Evolutionary conservation across 73 alveolate genomes (phyloP).

Genomic region (Symbiodinium natans): DNA sequence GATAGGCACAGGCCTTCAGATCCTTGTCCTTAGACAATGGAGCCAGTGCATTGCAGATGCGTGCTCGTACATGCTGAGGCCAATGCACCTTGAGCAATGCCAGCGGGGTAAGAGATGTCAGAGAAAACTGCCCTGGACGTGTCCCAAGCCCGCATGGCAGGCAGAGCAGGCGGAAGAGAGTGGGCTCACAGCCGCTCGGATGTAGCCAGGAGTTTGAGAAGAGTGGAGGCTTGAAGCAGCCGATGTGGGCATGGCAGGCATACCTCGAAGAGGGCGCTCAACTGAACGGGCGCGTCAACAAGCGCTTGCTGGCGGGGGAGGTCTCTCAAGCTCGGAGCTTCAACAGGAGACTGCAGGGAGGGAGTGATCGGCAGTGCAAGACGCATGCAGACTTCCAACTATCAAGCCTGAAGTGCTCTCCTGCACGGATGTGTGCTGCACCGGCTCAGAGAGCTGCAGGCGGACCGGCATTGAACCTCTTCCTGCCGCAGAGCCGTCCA

Average conservation of each 20-base stretch:
- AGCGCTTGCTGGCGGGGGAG: slow-evolving; percentile 63
- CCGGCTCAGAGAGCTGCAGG: background rate
- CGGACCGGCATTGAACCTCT: slow-evolving; percentile 62
- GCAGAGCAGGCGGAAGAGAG: slow-evolving; percentile 41
- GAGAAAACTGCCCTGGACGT: too few relatives aligned
- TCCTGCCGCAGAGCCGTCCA: slow-evolving; percentile 18
- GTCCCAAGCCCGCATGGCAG: background rate
- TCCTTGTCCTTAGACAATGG: too few relatives aligned
- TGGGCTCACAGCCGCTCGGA: slow-evolving; percentile 31
- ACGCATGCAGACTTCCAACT: too few relatives aligned
- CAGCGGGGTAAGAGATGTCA: too few relatives aligned
- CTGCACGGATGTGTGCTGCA: background rate
- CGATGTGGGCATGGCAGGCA: background rate
- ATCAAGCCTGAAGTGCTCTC: too few relatives aligned
- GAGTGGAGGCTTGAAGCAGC: background rate
- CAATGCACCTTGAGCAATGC: too few relatives aligned
- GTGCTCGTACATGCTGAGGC: too few relatives aligned
- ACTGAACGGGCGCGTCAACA: slow-evolving; percentile 56
- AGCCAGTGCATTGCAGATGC: too few relatives aligned
- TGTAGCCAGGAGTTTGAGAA: background rate
- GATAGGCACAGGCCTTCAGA: too few relatives aligned
- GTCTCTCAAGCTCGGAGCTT: slow-evolving; percentile 84
- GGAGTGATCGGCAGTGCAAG: too few relatives aligned
- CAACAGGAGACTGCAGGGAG: background rate
- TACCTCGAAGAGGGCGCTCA: slow-evolving; percentile 75